Base-by-base conservation (phyloP, 2,329 filamentous ascomycete species). In the Aspergillus pseudoterreus region DNA sequence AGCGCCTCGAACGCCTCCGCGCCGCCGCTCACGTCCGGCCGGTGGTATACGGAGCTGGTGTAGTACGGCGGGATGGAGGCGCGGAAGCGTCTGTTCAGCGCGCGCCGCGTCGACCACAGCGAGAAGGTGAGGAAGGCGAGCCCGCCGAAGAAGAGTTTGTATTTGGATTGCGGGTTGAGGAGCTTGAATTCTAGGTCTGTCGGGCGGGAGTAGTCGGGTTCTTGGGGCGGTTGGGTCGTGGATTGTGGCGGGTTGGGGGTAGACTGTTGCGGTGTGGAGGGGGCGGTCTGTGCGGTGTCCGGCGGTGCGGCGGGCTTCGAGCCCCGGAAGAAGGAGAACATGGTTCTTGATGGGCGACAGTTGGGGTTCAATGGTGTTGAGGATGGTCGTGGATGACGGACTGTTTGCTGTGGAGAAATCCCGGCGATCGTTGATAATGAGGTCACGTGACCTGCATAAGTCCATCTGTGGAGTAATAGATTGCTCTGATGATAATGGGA, bases 1-100 rank as follows among this genome's bases (percentile, higher is more conserved):
- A 99, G 76, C 0, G 92, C 92, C 71, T 95, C 88, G 32, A 87
- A 73, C 1, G 92, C 92, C 57, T 96, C 86, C 36, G 87, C 68
- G 1, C 83, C 79, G 6, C 85, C 84, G 63, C 86, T 86, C 24
- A 83, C 78, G 12, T 66, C 57, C 1, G 69, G 71, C 38, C 71
- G 63, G 58, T 72, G 70, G 63, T 63, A 76, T 47, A 70, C 65
- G 69, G 70, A 70, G 78, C 73, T 70, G 41, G 57, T 76, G 78
- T 87, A 95, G 75, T 87, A 92, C 43, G 80, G 81, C 10, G 92
- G 91, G 36, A 82, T 73, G 11, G 82, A 75, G 19, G 82, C 76
- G 19, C 81, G 68, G 51, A 81, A 79, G 58, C 87, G 86, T 42
- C 84, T 82, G 39, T 76, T 67, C 33, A 95, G 77, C 8, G 90